These are phyloP conservation scores for barley (Hordeum vulgare) DNA, from an alignment of 176 grass and related monocot genomes.

Conservation along the genomic window DNA sequence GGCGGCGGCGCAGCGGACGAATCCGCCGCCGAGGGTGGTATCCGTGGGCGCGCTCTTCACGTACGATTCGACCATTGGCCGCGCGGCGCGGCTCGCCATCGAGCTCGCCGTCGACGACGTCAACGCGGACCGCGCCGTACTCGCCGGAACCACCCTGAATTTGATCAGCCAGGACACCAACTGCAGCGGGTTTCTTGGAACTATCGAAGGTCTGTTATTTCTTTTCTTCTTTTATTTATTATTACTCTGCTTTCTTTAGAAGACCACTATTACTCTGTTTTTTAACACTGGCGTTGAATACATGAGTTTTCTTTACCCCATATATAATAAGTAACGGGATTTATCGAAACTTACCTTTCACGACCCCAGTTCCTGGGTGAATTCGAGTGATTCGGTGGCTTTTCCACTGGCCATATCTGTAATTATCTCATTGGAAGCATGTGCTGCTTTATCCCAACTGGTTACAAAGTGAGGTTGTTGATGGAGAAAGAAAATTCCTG, in stretches of 20 bases:
- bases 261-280: not conserved
- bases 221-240: not conserved
- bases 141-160: constrained; percentile 47
- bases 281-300: not conserved
- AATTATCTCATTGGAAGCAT: not conserved
- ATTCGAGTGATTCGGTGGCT: not conserved
- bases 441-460: not conserved
- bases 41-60: constrained; percentile 68
- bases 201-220: constrained; percentile 44
- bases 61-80: constrained; percentile 68
- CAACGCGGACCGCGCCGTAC: constrained; percentile 53
- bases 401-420: not conserved
- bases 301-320: not conserved
- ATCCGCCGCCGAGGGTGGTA: constrained; percentile 20
- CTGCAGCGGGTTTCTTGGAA: constrained; percentile 81
- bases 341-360: not conserved
- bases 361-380: not conserved
- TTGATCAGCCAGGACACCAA: constrained; percentile 68
- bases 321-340: not conserved
- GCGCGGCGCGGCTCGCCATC: constrained; percentile 55
- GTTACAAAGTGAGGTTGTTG: not conserved
- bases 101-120: constrained; percentile 72
- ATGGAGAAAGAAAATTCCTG: not conserved
- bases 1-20: constrained; percentile 3
- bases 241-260: not conserved